Evolutionary conservation across 2,329 filamentous ascomycete species (phyloP), one percentile per base, ranked within the genome.

Genomic region (Lecanoromycetidae sp.): DNA sequence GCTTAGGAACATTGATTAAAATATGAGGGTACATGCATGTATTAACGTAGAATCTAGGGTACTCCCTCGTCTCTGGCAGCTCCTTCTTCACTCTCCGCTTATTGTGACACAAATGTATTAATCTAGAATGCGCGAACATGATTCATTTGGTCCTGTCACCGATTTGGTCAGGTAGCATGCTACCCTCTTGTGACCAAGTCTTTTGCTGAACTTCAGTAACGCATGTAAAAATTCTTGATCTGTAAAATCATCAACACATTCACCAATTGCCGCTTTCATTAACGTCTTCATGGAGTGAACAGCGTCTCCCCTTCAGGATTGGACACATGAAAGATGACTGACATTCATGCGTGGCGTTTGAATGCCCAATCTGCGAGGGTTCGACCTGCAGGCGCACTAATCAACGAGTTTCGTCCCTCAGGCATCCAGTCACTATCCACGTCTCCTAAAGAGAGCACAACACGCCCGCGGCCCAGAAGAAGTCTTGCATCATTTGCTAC

Each of bases 401-500:
- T 20, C 9, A 34, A 26, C 17, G 32, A 36, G 13, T 7, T 22
- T 12, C 15, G 33, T 19, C 19, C 23, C 5, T 19, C 42, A 22
- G 34, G 38, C 34, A 26, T 37, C 20, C n/a, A 13, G n/a, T 38
- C 26, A 15, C 38, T 12, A 9, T 38, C 19, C n/a, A 41, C 15
- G 8, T 23, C 44, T 9, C 29, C 22, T 12, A n/a, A 30, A 8
- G 22, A 27, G 2, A 10, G 17, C 25, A 30, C 26, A 10, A 23
- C 27, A 37, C 25, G 46, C 27, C 19, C 13, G 19, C 27, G 45
- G 26, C 29, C 46, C 12, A 38, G 34, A 34, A 49, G 34, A n/a
- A 43, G 39, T 22, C 33, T 49, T 27, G 40, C 43, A 27, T 45
- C 43, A 22, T 38, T 45, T 10, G 43, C 33, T 29, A 44, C 40